Evolutionary conservation across 495 filamentous ascomycete species (phyloP), one percentile per base, ranked within the genome.

Genomic region (Tetracladium setigerum): DNA sequence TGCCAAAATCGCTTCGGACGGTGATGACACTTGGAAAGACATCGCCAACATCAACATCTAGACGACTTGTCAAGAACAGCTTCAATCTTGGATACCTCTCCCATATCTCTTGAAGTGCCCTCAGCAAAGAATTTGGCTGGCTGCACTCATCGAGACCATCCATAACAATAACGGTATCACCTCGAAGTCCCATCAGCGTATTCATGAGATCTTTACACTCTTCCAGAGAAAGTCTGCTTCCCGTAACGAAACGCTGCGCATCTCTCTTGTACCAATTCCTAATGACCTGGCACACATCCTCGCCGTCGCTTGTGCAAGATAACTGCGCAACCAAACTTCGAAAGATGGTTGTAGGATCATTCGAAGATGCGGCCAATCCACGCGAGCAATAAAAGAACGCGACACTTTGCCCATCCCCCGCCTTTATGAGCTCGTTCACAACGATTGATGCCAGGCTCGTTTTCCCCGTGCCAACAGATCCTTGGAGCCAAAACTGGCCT

Each of bases 141-240:
- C 30, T 45, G 15, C 43, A 45, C 18, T 45, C 43, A 18, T 45
- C 43, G 13, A 45, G n/a, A 35, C 43, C 43, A 24, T 45, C 43
- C 13, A 45, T 45, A 12, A 45, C 43, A 36, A 45, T 34, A 4
- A 36, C 7, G 11, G 30, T 35, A 11, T 36, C 34, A 9, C 32
- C 43, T 18, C 32, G 43, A 12, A 45, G 27, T 2, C 15, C 18
- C 32, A 45, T 45, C 14, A 45, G 34, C 4, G 12, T 22, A n/a
- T 34, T 18, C 12, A 45, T 13, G 16, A 45, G 31, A 12, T 45
- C 32, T 31, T 45, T 15, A 18, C 43, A 45, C 13, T 45, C 30
- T 18, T 10, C 34, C 14, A 45, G 2, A 10, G 43, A 18, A 10
- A 45, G 18, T n/a, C 32, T 16, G 18, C 43, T 45, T n/a, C 43